These are phyloP conservation scores for Ophiostoma sp. DNA, from an alignment of 2,329 filamentous ascomycete genomes.

Conservation along the genomic window DNA sequence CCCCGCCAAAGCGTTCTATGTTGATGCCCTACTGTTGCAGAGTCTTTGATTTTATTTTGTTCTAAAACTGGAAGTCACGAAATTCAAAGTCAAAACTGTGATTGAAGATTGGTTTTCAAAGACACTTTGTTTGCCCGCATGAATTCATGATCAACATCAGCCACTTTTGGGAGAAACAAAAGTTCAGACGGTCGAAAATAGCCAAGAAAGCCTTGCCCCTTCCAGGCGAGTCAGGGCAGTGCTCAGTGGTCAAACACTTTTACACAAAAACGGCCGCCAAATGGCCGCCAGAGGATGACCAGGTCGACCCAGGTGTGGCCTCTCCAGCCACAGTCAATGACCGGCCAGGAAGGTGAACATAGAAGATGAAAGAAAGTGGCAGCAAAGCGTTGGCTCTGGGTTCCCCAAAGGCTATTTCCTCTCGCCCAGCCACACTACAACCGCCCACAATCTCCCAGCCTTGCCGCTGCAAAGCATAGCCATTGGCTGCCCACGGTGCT, in stretches of 20 bases:
- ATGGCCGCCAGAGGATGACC: not conserved
- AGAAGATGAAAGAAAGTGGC: not conserved
- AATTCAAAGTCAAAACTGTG: not conserved
- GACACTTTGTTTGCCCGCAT: not conserved
- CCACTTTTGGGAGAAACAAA: not conserved
- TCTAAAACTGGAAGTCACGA: not conserved
- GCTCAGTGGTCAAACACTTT: not conserved
- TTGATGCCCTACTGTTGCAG: not conserved
- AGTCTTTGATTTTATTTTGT: not conserved
- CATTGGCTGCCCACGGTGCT: not conserved
- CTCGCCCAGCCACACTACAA: not conserved
- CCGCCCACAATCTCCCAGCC: not conserved
- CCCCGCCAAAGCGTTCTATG: not conserved
- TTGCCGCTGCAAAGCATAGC: not conserved
- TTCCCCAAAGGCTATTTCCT: not conserved
- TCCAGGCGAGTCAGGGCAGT: not conserved
- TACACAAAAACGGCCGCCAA: too few relatives aligned
- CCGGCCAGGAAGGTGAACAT: not conserved
- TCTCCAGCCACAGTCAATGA: not conserved
- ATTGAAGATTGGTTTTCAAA: not conserved
- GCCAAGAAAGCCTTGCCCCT: conserved; percentile 14
- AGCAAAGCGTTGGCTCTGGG: not conserved
- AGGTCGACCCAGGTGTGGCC: not conserved
- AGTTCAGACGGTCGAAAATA: not conserved
- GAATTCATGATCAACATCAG: not conserved